phyloP scores from a whole-genome alignment of 1,284 basidiomycete species.

The Cutaneotrichosporon sp. region DNA sequence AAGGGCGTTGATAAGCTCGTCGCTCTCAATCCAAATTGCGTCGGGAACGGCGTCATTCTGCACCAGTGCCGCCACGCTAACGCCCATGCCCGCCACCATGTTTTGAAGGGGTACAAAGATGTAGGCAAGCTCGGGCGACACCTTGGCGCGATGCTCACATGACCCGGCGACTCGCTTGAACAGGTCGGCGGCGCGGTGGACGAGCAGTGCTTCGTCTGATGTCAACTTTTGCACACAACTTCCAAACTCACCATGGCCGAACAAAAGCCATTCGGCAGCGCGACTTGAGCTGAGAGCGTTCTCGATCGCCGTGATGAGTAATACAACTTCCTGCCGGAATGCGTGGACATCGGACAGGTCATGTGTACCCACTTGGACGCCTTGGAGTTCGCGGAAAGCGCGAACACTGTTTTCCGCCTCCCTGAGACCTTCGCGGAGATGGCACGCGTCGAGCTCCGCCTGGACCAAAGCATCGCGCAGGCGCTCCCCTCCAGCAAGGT shows the following conservation, averaged over 20 bases:
- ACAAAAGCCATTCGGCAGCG: slow-evolving; percentile 22
- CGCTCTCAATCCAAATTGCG: slow-evolving; percentile 35
- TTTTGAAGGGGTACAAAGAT: slow-evolving; percentile 53
- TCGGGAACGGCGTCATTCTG: slow-evolving; percentile 6
- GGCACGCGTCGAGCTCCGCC: slow-evolving; percentile 21
- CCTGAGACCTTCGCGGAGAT: slow-evolving; percentile 25
- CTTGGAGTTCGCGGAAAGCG: slow-evolving; percentile 35
- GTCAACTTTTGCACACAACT: neutral
- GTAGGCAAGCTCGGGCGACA: slow-evolving; percentile 51
- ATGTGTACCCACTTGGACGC: slow-evolving; percentile 11
- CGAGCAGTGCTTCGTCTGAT: slow-evolving; percentile 22
- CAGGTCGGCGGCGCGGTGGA: slow-evolving; percentile 10
- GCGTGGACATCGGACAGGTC: slow-evolving; percentile 29
- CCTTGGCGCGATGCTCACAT: slow-evolving; percentile 6
- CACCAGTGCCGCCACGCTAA: slow-evolving; percentile 2
- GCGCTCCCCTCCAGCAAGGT: slow-evolving; percentile 22
- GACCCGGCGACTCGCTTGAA: slow-evolving; percentile 5
- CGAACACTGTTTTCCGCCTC: slow-evolving; percentile 35
- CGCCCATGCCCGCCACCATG: slow-evolving; percentile 50
- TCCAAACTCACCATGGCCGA: slow-evolving; percentile 23
- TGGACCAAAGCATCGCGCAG: slow-evolving; percentile 15
- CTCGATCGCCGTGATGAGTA: slow-evolving; percentile 23
- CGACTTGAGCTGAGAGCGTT: slow-evolving; percentile 18
- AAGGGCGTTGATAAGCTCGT: slow-evolving; percentile 58
- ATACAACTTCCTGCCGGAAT: slow-evolving; percentile 24